Base-by-base conservation (phyloP, 345 rosid species). In the Hirschfeldia incana region DNA sequence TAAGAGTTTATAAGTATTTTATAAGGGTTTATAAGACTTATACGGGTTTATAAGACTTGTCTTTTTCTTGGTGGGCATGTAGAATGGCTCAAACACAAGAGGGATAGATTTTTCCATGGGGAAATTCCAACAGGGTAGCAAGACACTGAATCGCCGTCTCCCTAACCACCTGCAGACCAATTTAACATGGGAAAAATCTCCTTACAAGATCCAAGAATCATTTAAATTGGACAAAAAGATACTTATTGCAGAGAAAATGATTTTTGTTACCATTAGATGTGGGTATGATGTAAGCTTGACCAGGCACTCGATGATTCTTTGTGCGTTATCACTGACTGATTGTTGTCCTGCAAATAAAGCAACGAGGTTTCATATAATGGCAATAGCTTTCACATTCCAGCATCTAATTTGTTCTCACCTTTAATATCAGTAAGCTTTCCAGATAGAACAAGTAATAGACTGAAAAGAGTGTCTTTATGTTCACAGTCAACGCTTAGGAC, bases 141-240 rank as follows among this genome's bases (percentile, higher is more conserved):
- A 93, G 95, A 85, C 99, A 93, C 72, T 91, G 96, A 75, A 93
- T 78, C 15, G 94, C 90, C 1, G 99, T 93, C 84, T 95, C 96
- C 59, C 98, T 89, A 55, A 90, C 90, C 82, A 87, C 84, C 99
- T 94, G 85, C 62, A 74, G 74, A 57, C 32, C 28, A 59, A 72
- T 66, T 30, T 8, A 65, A 63, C 65, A 55, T 97, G 73, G 91
- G 85, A 15, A n/a, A 51, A 4, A 44, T 2, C 7, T 39, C 37
- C 34, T 29, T 39, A 17, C 0, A 34, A 17, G 26, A 26, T 42
- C 16, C 12, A 21, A 12, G 5, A 51, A 68, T 39, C 72, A 57
- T 12, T 37, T 8, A 6, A n/a, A 12, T 17, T 37, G 72, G n/a
- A 11, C 0, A 15, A 5, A 49, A 64, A 67, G 58, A 63, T 46